phyloP scores from a whole-genome alignment of 306 rosid species.

The Benincasa hispida region DNA sequence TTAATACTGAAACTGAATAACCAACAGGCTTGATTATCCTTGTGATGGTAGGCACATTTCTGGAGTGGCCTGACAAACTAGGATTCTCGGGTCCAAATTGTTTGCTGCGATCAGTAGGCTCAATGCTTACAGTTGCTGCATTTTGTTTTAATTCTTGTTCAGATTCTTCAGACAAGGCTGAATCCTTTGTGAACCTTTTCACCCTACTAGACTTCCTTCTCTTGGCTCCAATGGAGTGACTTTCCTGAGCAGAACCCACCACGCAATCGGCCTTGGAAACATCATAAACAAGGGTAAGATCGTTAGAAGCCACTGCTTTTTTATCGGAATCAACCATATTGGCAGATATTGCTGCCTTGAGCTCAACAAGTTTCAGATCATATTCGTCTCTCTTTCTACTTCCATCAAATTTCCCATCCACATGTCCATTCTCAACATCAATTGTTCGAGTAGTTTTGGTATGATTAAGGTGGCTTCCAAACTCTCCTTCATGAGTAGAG shows the following conservation, averaged over 20 bases:
- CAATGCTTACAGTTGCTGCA: slow-evolving; percentile 19
- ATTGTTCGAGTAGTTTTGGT: not conserved
- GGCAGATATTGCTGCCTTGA: slow-evolving; percentile 25
- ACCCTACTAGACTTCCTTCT: slow-evolving; percentile 75
- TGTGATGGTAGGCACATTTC: slow-evolving; percentile 34
- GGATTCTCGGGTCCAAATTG: slow-evolving; percentile 7
- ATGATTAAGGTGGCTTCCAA: no score
- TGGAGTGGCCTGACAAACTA: slow-evolving; percentile 21
- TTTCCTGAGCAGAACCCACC: slow-evolving; percentile 26
- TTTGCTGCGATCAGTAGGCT: slow-evolving; percentile 12
- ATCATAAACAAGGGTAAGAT: slow-evolving; percentile 15
- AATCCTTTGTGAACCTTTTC: slow-evolving; percentile 64
- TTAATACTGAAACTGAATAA: slow-evolving; percentile 44
- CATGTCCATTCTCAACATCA: slow-evolving; percentile 21
- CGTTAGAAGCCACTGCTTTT: slow-evolving; percentile 23
- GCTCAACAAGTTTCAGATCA: slow-evolving; percentile 72
- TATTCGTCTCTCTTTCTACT: slow-evolving; percentile 30
- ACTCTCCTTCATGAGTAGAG: slow-evolving; percentile 24
- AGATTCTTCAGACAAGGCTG: not conserved
- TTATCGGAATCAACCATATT: slow-evolving; percentile 28
- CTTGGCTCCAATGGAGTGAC: slow-evolving; percentile 61
- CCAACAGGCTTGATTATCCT: slow-evolving; percentile 73
- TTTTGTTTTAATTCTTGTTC: slow-evolving; percentile 23
- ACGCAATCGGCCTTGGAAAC: slow-evolving; percentile 21
- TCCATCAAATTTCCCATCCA: slow-evolving; percentile 11